Evolutionary conservation across 345 rosid genomes (phyloP).

Genomic region (Brassica nigra): DNA sequence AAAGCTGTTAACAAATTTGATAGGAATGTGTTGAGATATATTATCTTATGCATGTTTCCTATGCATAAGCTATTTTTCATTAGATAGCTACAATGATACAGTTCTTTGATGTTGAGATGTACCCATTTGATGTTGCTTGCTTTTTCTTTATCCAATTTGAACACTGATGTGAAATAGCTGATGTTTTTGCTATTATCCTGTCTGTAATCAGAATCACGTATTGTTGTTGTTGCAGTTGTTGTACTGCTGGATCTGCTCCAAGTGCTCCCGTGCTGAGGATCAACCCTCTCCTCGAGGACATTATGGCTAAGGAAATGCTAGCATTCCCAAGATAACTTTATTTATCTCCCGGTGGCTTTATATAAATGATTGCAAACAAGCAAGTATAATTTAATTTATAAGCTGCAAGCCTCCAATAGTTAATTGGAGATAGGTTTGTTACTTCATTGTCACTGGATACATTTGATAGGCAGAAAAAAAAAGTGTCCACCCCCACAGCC

Average conservation of each 20-base stretch:
- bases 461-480: no score
- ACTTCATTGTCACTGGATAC: no score
- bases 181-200: slow-evolving; percentile 45
- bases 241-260: slow-evolving; percentile 50
- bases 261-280: slow-evolving; percentile 46
- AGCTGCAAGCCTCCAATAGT: no score
- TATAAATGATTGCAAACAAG: no score
- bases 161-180: slow-evolving; percentile 49
- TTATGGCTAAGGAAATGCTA: slow-evolving; percentile 46
- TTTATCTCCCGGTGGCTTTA: no score
- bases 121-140: slow-evolving; percentile 74
- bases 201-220: slow-evolving; percentile 35
- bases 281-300: slow-evolving; percentile 69
- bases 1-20: background rate
- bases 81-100: background rate
- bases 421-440: no score
- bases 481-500: no score
- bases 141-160: slow-evolving; percentile 54
- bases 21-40: background rate
- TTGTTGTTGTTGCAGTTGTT: slow-evolving; percentile 22
- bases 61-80: background rate
- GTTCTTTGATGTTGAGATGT: slow-evolving; percentile 57
- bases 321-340: background rate
- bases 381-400: no score
- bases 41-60: background rate